Evolutionary conservation across 139 green algal species (phyloP).

Genomic region (Tetradesmus obliquus): DNA sequence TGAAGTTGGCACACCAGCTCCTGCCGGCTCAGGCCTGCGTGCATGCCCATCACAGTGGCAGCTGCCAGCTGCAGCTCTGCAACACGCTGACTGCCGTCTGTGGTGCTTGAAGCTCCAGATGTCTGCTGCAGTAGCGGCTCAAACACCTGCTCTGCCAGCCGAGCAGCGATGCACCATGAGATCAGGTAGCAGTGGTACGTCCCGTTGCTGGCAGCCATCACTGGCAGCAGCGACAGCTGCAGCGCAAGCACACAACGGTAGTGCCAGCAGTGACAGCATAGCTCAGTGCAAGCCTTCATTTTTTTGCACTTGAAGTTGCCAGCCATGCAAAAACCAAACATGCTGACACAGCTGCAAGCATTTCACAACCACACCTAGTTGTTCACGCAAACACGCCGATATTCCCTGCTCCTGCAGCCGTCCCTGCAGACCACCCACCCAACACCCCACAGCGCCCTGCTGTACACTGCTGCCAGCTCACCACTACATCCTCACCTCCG

Average conservation of each 20-base stretch:
- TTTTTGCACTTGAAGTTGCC: neutral
- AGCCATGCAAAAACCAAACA: too few species aligned
- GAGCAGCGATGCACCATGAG: slow-evolving; percentile 2
- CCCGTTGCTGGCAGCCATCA: slow-evolving; percentile 21
- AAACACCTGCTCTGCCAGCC: neutral
- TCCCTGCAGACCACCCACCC: too few species aligned
- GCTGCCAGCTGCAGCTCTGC: neutral
- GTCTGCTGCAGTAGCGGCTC: neutral
- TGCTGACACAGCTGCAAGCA: neutral
- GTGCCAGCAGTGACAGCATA: neutral
- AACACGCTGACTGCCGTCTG: neutral
- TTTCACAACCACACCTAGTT: too few species aligned
- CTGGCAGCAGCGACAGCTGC: slow-evolving; percentile 35
- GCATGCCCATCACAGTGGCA: neutral
- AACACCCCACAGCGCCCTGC: neutral
- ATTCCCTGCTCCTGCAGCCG: too few species aligned
- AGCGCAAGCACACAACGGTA: neutral
- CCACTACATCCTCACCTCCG: too few species aligned
- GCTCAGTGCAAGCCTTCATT: neutral
- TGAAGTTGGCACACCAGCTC: neutral
- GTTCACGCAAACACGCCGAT: too few species aligned
- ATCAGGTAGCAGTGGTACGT: slow-evolving; percentile 36
- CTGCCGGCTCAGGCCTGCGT: neutral
- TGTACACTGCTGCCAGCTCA: too few species aligned
- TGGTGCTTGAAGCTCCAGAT: neutral